Percentiles rank a stretch among this genome's conserved stretches.
Evolutionary conservation across 768 basidiomycete genomes (phyloP).

Genomic region (Ramaria rubella): DNA sequence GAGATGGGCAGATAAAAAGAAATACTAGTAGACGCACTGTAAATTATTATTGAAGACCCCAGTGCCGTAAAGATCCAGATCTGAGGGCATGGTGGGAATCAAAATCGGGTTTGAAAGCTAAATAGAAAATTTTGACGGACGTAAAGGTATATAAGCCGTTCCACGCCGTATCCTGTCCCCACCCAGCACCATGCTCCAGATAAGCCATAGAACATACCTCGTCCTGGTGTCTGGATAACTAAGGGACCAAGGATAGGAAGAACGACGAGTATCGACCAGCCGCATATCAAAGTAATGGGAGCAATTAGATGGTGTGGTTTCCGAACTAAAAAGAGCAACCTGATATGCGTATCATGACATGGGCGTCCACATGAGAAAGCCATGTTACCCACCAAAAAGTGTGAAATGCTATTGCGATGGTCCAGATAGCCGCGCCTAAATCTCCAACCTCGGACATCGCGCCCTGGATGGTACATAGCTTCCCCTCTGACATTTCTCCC

Average conservation of each 20-base stretch:
- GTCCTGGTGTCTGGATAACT: not conserved
- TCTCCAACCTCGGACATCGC: conserved; percentile 7
- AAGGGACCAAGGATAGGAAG: conserved; percentile 9
- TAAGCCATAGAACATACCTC: conserved; percentile 1
- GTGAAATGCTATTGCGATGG: conserved; percentile 7
- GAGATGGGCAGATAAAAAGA: not conserved
- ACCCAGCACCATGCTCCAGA: conserved; percentile 10
- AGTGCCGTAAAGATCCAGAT: conserved; percentile 8
- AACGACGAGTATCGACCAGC: conserved; percentile 3
- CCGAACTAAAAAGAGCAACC: conserved; percentile 6
- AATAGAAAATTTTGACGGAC: not conserved
- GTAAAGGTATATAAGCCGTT: conserved; percentile 8
- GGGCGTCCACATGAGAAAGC: not conserved
- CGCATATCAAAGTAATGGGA: not conserved
- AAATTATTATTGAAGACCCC: not conserved
- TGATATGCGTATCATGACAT: not conserved
- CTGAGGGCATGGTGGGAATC: not conserved
- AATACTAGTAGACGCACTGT: conserved; percentile 1
- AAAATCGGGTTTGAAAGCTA: not conserved
- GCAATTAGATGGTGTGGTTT: conserved; percentile 7
- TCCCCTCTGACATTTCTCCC: conserved; percentile 1
- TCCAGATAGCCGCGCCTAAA: conserved; percentile 9
- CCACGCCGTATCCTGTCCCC: not conserved
- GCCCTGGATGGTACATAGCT: conserved; percentile 2
- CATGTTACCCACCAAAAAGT: conserved; percentile 6